Percentiles rank a stretch among this genome's conserved stretches.
Conservation (phyloP, 1,284 basidiomycete species). For the Cryptococcus sp. region DNA sequence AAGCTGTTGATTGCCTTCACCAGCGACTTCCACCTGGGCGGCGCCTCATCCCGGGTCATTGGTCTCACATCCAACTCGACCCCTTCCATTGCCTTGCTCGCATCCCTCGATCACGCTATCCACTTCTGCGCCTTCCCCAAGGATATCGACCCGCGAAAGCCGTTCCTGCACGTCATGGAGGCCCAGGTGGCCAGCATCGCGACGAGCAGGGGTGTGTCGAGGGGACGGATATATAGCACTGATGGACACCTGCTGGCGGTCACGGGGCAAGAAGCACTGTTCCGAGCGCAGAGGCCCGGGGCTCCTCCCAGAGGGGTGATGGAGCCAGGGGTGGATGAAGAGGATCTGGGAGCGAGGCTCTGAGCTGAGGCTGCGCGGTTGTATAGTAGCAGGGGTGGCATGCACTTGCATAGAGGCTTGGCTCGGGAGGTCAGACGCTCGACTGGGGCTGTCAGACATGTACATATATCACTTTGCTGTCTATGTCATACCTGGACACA, state of each 20-base stretch:
- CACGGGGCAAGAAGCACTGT: neutral
- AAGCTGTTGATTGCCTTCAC: conserved; percentile 81
- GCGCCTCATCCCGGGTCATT: conserved; percentile 61
- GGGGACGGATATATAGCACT: neutral
- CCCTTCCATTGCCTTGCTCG: conserved; percentile 64
- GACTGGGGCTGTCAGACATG: too few species aligned
- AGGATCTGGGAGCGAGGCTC: neutral
- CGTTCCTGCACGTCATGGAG: conserved; percentile 2
- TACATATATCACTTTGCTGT: too few species aligned
- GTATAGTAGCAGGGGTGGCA: too few species aligned
- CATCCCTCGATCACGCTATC: conserved; percentile 78
- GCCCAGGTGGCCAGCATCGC: neutral
- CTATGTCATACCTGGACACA: too few species aligned
- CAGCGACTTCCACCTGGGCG: conserved; percentile 75
- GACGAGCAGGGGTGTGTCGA: neutral
- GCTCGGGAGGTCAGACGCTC: too few species aligned
- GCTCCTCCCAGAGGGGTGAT: neutral
- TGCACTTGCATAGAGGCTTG: too few species aligned
- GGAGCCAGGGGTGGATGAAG: neutral
- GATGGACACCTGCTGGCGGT: conserved; percentile 1
- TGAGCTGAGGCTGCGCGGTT: neutral
- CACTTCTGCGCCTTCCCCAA: conserved; percentile 62
- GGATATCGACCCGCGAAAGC: conserved; percentile 5
- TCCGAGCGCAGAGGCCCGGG: neutral
- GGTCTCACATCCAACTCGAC: conserved; percentile 55